Base-by-base conservation (phyloP, 176 grass and related monocot genomes). In the Avena atlantica region DNA sequence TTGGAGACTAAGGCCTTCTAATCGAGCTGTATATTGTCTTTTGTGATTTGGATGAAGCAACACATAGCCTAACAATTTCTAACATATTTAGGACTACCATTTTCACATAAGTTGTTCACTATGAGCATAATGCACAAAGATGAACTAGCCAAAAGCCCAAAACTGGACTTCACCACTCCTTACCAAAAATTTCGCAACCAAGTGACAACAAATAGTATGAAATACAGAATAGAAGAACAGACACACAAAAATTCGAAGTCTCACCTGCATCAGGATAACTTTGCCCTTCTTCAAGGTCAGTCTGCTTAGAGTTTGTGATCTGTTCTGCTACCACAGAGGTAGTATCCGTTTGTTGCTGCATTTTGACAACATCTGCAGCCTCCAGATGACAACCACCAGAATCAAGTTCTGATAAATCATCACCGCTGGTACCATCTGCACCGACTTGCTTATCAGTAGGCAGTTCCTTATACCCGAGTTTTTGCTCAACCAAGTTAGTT, bases 191-290 rank as follows among this genome's bases (percentile, higher is more conserved):
- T 37, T 36, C 4, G 12, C 27, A 77, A 57, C 58, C 19, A 37
- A 52, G 51, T 58, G 72, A 34, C 9, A 80, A 52, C 23, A 63
- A 42, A 29, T 10, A 47, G 51, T 40, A 50, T 16, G 12, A 89
- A 80, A 74, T 50, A 12, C 81, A 75, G 9, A 73, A 70, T 20
- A 65, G 23, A 57, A 47, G 66, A 71, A 48, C 31, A 65, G 48
- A 5, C 25, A 31, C 15, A 47, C 37, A 77, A 44, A 55, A 68
- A 76, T 16, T 68, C 11, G 60, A 87, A 77, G 6, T 70, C 59
- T 85, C 60, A 91, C 89, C 89, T 88, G 76, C 21, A 45, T n/a
- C 53, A 50, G 20, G 20, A 80, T 36, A 29, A n/a, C 65, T 69
- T 9, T 68, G 58, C 36, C 5, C 76, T 68, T 60, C 76, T 59